Base-by-base conservation (phyloP, 371 early-diverging fungal genomes). In the Lichtheimia ornata region DNA sequence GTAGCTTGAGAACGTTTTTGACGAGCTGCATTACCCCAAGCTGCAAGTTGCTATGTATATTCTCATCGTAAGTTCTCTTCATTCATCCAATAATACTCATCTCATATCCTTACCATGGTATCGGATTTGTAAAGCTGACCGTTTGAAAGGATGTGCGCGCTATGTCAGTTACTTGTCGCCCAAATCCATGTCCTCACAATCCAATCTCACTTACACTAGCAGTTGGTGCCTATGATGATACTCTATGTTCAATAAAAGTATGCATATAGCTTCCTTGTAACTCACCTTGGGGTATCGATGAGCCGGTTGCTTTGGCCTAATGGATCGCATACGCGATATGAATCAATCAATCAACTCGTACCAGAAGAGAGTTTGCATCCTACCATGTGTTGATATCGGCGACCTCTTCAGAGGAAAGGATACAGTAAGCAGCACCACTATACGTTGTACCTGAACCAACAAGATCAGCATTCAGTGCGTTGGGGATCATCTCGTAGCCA, bases 391-490 rank as follows among this genome's bases (percentile, higher is more conserved):
- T 67, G 58, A 76, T 72, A 51, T 72, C 74, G 4, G 53, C 62
- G 3, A 76, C 66, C 30, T 72, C 76, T 52, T 77, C 77, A 44
- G 75, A 71, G 7, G 74, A 65, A 30, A 70, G 66, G 56, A 73
- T 72, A 11, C 77, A 77, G 67, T 77, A 86, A 4, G 84, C 81
- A 20, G 77, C 82, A n/a, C 83, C 84, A 53, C 82, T 82, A 63
- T 76, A 86, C 4, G 86, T 86, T 13, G 86, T 86, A 42, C 86
- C 86, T 83, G 61, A 59, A 47, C 13, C 28, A 12, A 58, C 17
- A 18, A 28, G 18, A 27, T 27, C 27, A 54, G 5, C 25, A 64
- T 35, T 18, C 28, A 15, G 12, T 27, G 5, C 45, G 25, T 44
- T 5, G 24, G 2, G 15, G 28, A 49, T 18, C 47, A n/a, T 14